phyloP scores from a whole-genome alignment of 768 basidiomycete species.

The Rhodotorula diobovata region DNA sequence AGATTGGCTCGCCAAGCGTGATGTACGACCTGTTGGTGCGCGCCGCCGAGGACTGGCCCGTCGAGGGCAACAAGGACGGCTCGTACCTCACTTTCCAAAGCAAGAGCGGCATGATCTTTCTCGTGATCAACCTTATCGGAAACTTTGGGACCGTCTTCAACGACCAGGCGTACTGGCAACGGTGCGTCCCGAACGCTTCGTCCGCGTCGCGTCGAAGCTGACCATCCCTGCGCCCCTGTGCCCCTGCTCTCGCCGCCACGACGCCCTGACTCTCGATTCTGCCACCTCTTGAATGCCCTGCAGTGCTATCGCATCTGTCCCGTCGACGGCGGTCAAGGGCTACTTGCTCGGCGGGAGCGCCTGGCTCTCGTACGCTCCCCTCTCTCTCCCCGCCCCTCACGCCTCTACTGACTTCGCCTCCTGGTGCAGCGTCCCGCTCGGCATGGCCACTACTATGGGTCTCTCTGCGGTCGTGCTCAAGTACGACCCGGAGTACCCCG shows the following conservation, averaged over 20 bases:
- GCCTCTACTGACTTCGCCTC: neutral
- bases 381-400: neutral
- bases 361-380: conserved; percentile 63
- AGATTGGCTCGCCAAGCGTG: conserved; percentile 69
- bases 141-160: conserved; percentile 49
- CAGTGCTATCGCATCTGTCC: conserved; percentile 76
- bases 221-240: neutral
- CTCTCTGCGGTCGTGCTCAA: conserved; percentile 7
- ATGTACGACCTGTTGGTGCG: conserved; percentile 53
- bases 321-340: conserved; percentile 78
- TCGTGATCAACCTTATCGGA: conserved; percentile 50
- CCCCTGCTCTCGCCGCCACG: neutral
- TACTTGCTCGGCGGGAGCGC: conserved; percentile 83
- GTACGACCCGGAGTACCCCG: conserved; percentile 3
- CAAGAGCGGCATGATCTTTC: conserved; percentile 71
- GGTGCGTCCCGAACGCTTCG: neutral
- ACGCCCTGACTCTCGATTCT: too few species aligned
- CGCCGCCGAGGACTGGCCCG: conserved; percentile 9
- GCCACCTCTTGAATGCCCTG: conserved; percentile 50
- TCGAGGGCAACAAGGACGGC: conserved; percentile 72
- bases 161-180: conserved; percentile 29
- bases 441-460: conserved; percentile 15
- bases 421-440: neutral
- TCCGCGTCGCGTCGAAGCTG: neutral
- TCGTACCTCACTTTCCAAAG: conserved; percentile 78